Evolutionary conservation across 78 protist genomes (phyloP), one percentile per base, ranked within the genome.

Genomic region (Cavenderia fasciculata): DNA sequence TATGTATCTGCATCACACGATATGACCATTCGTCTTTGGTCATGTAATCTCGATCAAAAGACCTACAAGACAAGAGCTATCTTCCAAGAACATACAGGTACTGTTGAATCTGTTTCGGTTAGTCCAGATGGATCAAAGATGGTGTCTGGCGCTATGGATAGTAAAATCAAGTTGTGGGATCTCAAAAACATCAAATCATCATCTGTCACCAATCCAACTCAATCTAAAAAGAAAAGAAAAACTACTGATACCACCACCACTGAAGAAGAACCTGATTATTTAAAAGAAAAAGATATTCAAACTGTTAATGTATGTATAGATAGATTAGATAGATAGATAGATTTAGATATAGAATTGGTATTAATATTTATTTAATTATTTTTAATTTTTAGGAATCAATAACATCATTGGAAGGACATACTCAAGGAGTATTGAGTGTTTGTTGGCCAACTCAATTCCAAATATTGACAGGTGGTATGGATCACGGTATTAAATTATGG

Each of bases 401-500:
- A 8, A 65, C 62, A 34, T 29, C 82, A 19, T 31, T 92, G 4
- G 36, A 49, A 6, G 86, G 59, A 10, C 93, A 79, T 68, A 49
- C 74, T 31, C 92, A 92, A 47, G 79, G 78, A 19, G 65, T 92
- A 21, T 59, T 93, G 0, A 63, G 56, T n/a, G 87, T 86, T 4
- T 41, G 21, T 52, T 85, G 93, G 93, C 49, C 85, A 14, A 61
- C 91, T 19, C 76, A 74, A 49, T 62, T 72, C 46, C 88, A 85
- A 56, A 19, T 86, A 34, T 18, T 79, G 18, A 62, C 93, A 31
- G 88, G 92, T 40, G 27, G 75, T 29, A 59, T 69, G 75, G 95
- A 92, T 56, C 65, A 86, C 44, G 65, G 75, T 8, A 65, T 92
- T 49, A 36, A 49, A 34, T 23, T 65, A n/a, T 92, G 95, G 95